Conservation (phyloP, 768 basidiomycete species). For the Amanita exitialis region DNA sequence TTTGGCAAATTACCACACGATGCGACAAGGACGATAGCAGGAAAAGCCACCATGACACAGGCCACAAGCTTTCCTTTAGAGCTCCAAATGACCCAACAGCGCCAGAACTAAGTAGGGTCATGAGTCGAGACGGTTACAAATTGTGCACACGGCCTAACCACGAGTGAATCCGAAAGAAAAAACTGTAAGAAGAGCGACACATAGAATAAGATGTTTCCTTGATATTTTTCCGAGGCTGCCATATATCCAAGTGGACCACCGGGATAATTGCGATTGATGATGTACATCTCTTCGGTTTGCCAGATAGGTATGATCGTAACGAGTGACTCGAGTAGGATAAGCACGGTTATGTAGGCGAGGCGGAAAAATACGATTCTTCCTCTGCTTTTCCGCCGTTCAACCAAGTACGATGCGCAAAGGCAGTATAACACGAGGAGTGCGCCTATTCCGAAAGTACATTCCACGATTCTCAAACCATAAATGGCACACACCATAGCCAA, state of each 20-base stretch:
- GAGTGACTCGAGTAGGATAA: slow-evolving; percentile 27
- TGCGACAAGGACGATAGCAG: slow-evolving; percentile 18
- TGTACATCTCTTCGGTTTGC: slow-evolving; percentile 29
- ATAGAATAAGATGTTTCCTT: slow-evolving; percentile 29
- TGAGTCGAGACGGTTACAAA: background rate
- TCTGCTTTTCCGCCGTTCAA: background rate
- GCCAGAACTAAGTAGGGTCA: slow-evolving; percentile 20
- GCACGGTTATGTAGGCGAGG: slow-evolving; percentile 26
- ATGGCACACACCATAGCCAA: background rate
- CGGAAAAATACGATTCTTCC: slow-evolving; percentile 7
- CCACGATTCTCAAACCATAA: background rate
- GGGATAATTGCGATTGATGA: slow-evolving; percentile 32
- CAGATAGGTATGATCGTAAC: slow-evolving; percentile 28
- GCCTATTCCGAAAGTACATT: background rate
- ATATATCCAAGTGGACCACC: slow-evolving; percentile 37
- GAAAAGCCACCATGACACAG: slow-evolving; percentile 18
- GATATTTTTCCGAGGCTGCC: slow-evolving; percentile 27
- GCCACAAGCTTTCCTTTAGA: slow-evolving; percentile 16
- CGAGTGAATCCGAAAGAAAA: slow-evolving; percentile 27
- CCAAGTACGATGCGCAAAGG: background rate
- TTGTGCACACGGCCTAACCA: slow-evolving; percentile 14
- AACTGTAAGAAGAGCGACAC: slow-evolving; percentile 32
- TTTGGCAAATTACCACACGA: slow-evolving; percentile 12
- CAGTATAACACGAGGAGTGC: background rate
- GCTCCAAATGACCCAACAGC: slow-evolving; percentile 30